These are phyloP conservation scores for Colletotrichum spaethianum DNA, from an alignment of 2,329 filamentous ascomycete genomes.

Conservation along the genomic window DNA sequence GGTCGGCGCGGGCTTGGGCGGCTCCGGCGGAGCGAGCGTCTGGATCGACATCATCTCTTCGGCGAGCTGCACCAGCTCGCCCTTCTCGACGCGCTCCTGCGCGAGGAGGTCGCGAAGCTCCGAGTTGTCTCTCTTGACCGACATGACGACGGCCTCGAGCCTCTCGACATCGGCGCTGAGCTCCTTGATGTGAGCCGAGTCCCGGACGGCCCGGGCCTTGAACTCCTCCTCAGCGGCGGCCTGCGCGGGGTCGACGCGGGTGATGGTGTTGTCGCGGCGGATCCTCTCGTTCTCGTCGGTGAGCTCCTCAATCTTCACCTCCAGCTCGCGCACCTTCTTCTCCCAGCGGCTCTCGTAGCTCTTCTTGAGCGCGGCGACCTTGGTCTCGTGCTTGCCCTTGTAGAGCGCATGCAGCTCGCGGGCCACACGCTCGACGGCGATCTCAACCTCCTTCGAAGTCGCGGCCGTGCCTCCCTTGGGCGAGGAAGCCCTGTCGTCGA, in stretches of 20 bases:
- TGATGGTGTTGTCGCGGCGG: conserved; percentile 76
- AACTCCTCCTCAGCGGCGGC: conserved; percentile 65
- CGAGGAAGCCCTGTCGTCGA: conserved; percentile 57
- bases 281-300: conserved; percentile 82
- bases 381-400: conserved; percentile 97
- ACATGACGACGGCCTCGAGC: conserved; percentile 79
- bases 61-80: conserved; percentile 83
- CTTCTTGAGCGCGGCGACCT: conserved; percentile 90
- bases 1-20: conserved; percentile 42
- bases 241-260: conserved; percentile 66
- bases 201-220: conserved; percentile 71
- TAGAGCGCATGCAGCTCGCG: conserved; percentile 93
- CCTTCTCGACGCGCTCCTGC: conserved; percentile 85
- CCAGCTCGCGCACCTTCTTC: conserved; percentile 86
- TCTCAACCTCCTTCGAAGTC: conserved; percentile 78
- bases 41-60: conserved; percentile 87
- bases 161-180: conserved; percentile 82
- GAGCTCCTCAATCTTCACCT: conserved; percentile 78
- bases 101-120: conserved; percentile 77
- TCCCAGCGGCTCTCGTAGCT: conserved; percentile 90
- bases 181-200: conserved; percentile 77
- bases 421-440: conserved; percentile 91
- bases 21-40: conserved; percentile 56
- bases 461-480: conserved; percentile 45
- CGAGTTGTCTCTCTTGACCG: conserved; percentile 79